Base-by-base conservation (phyloP, 73 alveolate species). In the Paramecium sexaurelia region DNA sequence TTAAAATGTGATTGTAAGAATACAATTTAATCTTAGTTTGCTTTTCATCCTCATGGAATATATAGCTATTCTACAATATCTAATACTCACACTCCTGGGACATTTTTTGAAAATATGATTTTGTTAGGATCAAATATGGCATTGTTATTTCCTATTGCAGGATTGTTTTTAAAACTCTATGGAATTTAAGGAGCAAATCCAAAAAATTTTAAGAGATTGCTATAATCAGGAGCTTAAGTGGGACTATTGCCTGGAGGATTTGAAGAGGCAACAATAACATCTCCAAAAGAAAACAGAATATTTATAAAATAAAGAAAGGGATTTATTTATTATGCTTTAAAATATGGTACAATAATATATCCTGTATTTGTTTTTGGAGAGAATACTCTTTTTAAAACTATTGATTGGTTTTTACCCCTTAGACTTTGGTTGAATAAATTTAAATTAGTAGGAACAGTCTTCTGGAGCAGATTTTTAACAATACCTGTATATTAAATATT, bases 201-300 rank as follows among this genome's bases (percentile, higher is more conserved):
- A 5, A 24, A 43, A 37, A 88, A 88, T 40, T 43, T 88, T 55
- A 39, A 40, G 43, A 68, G 37, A 43, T 61, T 41, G 3, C 24
- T 88, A 43, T 15, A 27, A 43, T 8, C 47, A 7, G 94, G 94
- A 20, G 51, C 75, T 6, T 68, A 88, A 4, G 55, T 88, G 4
- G 83, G 78, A 68, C 22, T 88, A 10, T 33, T 88, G 20, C 94
- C 94, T 32, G 94, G 94, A 39, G 94, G 94, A 29, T 88, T 88
- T 88, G 94, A 88, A 86, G 93, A 88, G 73, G 94, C 94, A 7
- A 88, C 94, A 7, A 55, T 88, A 7, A 88, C 94, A 7, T 55
- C 91, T 20, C 75, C 78, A 29, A 88, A 69, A 35, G 94, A 88
- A 88, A 88, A 88, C 43, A 88, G 94, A 69, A 57, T 88, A 9